Conservation (phyloP, 2,329 filamentous ascomycete genomes). For the Botrytis hyacinthi region DNA sequence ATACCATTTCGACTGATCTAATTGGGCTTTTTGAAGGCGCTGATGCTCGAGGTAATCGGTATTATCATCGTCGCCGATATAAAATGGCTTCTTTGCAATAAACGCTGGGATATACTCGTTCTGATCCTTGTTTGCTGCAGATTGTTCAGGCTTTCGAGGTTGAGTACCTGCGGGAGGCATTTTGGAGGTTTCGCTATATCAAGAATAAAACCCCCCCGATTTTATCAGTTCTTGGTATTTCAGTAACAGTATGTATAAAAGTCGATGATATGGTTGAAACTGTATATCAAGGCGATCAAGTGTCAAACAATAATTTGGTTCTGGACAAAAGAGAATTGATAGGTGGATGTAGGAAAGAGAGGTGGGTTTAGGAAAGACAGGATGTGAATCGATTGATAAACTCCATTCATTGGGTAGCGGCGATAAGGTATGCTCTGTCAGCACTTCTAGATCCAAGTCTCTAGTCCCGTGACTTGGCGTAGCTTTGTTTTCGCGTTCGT, state of each 20-base stretch:
- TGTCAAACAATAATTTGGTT: neutral
- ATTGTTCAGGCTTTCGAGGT: constrained; percentile 37
- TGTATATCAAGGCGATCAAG: neutral
- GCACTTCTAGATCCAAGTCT: neutral
- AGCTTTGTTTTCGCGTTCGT: neutral
- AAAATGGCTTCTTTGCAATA: constrained; percentile 98
- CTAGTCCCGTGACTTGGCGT: neutral
- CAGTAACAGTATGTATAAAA: neutral
- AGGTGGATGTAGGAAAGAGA: neutral
- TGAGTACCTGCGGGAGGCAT: constrained; percentile 44
- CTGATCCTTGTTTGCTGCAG: constrained; percentile 71
- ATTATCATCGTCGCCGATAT: constrained; percentile 75
- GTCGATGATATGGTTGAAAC: neutral
- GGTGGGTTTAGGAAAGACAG: neutral
- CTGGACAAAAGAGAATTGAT: neutral
- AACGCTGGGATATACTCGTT: constrained; percentile 98
- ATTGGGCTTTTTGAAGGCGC: constrained; percentile 67
- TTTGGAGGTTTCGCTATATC: constrained; percentile 18
- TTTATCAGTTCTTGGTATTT: neutral
- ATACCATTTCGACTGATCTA: constrained; percentile 80
- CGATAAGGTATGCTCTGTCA: neutral
- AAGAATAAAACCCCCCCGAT: no score
- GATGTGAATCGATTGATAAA: neutral
- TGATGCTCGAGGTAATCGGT: constrained; percentile 96
- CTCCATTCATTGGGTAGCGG: neutral